Conservation (phyloP, 2,329 filamentous ascomycete genomes). For the Zelopaecilomyces penicillatus region DNA sequence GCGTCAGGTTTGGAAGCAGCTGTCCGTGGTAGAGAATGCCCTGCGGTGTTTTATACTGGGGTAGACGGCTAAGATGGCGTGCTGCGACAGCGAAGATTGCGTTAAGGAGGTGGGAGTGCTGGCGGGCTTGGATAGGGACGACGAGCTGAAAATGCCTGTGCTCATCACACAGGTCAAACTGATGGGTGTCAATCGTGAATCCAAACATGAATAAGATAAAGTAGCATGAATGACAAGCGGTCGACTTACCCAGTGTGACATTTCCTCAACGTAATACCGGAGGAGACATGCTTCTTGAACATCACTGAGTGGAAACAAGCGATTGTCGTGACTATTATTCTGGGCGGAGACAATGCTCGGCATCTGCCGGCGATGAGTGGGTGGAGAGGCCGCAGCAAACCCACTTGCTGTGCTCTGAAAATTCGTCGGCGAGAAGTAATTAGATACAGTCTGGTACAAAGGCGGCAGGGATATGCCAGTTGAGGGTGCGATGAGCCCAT, state of each 20-base stretch:
- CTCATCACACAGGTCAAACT: slow-evolving; percentile 34
- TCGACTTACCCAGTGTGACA: slow-evolving; percentile 29
- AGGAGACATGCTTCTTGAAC: slow-evolving; percentile 30
- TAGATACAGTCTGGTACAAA: no score
- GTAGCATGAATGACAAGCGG: not conserved
- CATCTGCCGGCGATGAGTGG: not conserved
- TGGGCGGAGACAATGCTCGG: slow-evolving; percentile 2
- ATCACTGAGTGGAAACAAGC: slow-evolving; percentile 23
- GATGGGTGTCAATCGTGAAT: slow-evolving; percentile 4
- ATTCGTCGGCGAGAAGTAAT: no score
- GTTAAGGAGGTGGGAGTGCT: slow-evolving; percentile 29
- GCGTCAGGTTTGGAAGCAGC: slow-evolving; percentile 24
- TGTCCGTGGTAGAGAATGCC: slow-evolving; percentile 31
- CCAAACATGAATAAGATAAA: not conserved
- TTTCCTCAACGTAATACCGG: slow-evolving; percentile 31
- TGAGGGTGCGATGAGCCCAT: no score
- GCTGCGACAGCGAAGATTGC: slow-evolving; percentile 33
- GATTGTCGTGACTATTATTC: slow-evolving; percentile 1
- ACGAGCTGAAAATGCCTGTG: slow-evolving; percentile 31
- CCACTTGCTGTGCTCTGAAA: not conserved
- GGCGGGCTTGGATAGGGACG: slow-evolving; percentile 25
- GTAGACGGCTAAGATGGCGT: slow-evolving; percentile 29
- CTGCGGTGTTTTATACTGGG: slow-evolving; percentile 26
- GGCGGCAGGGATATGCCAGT: no score
- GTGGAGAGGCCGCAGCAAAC: slow-evolving; percentile 1